phyloP scores from a whole-genome alignment of 306 rosid genomes.

The Coriaria nepalensis region DNA sequence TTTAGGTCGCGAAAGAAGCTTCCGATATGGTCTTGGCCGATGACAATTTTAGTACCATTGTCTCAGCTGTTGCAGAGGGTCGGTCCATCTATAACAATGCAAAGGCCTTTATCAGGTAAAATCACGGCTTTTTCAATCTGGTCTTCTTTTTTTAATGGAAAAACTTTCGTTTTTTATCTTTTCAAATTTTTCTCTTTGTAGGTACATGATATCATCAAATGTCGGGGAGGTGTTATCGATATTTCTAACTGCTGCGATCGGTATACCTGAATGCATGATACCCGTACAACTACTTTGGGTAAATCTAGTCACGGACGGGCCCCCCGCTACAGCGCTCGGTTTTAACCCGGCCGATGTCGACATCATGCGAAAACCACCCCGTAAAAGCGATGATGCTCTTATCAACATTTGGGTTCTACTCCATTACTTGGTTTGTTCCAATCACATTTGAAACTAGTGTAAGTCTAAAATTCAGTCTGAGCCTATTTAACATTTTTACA shows the following conservation, averaged over 20 bases:
- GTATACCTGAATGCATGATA: conserved; percentile 74
- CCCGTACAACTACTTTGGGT: conserved; percentile 81
- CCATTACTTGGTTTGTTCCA: conserved; percentile 89
- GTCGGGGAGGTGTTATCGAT: conserved; percentile 70
- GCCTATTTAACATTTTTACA: too few species aligned
- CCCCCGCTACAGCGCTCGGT: conserved; percentile 84
- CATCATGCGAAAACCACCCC: conserved; percentile 79
- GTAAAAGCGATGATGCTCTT: conserved; percentile 54
- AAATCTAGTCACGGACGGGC: conserved; percentile 84
- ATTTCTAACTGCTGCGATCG: conserved; percentile 73
- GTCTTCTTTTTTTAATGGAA: too few species aligned
- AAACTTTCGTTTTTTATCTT: not conserved
- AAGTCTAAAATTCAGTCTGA: too few species aligned
- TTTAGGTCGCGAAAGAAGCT: conserved; percentile 79
- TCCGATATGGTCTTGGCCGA: conserved; percentile 84
- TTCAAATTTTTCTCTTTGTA: too few species aligned
- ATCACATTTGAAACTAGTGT: too few species aligned
- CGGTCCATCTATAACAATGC: conserved; percentile 77
- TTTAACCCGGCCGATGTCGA: conserved; percentile 77
- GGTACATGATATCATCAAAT: too few species aligned
- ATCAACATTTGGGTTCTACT: conserved; percentile 65
- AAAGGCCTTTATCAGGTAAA: conserved; percentile 93
- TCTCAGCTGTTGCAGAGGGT: conserved; percentile 83
- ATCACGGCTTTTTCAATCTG: too few species aligned
- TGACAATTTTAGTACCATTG: conserved; percentile 77